phyloP scores from a whole-genome alignment of 345 rosid species.

The Gossypium sturtianum region DNA sequence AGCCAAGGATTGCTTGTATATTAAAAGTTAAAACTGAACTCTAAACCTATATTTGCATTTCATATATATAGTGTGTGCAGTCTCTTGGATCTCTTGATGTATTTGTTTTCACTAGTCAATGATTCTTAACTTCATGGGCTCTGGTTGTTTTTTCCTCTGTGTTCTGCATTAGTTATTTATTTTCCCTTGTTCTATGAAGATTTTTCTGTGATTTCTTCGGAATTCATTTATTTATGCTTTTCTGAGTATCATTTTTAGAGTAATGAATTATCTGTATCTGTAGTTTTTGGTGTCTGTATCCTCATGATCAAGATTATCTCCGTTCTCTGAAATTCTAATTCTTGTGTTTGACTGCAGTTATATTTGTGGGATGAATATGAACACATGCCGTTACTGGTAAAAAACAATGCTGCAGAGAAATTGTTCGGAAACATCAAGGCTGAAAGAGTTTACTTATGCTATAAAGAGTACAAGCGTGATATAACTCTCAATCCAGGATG shows the following conservation, averaged over 20 bases:
- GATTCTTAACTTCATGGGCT: no score
- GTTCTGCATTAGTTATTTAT: neutral
- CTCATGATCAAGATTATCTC: neutral
- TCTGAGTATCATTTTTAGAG: neutral
- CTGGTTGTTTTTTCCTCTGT: neutral
- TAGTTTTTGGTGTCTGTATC: neutral
- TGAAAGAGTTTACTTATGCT: constrained; percentile 27
- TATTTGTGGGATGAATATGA: constrained; percentile 54
- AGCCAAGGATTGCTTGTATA: neutral
- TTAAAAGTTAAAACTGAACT: no score
- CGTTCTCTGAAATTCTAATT: neutral
- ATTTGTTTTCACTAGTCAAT: neutral
- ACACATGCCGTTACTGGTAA: constrained; percentile 41
- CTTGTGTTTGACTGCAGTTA: constrained; percentile 29
- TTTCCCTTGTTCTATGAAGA: neutral
- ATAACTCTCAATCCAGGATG: constrained; percentile 25
- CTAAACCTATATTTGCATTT: neutral
- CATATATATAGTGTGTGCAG: neutral
- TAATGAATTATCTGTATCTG: neutral
- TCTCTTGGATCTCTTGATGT: neutral
- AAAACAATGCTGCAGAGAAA: constrained; percentile 53
- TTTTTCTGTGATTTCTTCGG: neutral
- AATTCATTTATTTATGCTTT: neutral
- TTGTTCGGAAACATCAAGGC: constrained; percentile 52
- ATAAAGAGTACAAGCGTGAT: neutral